Conservation (phyloP, 1,284 basidiomycete species). For the Abortiporus biennis region DNA sequence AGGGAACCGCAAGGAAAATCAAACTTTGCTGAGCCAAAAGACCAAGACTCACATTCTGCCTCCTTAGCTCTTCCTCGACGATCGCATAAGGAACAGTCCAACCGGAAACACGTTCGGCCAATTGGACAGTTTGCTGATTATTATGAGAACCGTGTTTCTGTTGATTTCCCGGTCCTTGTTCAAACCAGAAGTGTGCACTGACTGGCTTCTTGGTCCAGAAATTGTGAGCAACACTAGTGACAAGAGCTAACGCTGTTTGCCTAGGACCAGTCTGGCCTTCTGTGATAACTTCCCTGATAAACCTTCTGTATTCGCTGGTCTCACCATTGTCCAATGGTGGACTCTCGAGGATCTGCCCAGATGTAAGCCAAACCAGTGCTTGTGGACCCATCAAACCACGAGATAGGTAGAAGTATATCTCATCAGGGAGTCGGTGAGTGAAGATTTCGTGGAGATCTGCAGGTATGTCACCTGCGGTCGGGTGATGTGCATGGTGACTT, state of each 20-base stretch:
- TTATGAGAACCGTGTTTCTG: conserved; percentile 63
- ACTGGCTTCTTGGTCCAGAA: conserved; percentile 80
- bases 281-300: conserved; percentile 93
- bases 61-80: conserved; percentile 91
- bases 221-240: conserved; percentile 71
- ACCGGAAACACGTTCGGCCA: conserved; percentile 84
- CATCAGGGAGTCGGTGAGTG: conserved; percentile 91
- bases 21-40: too few species aligned
- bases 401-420: conserved; percentile 94
- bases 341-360: conserved; percentile 78
- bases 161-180: conserved; percentile 33
- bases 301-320: conserved; percentile 89
- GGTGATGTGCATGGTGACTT: conserved; percentile 57
- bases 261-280: conserved; percentile 89
- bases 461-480: conserved; percentile 84
- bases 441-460: conserved; percentile 93
- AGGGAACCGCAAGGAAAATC: conserved; percentile 2
- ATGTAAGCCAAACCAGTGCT: conserved; percentile 87
- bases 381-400: conserved; percentile 86
- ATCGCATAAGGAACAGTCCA: conserved; percentile 89
- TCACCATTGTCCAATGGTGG: conserved; percentile 95
- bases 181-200: conserved; percentile 73
- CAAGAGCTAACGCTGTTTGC: conserved; percentile 82
- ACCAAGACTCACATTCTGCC: conserved; percentile 84
- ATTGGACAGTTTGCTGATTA: conserved; percentile 74